A percentile compares a stretch with the other conserved stretches of the same genome.
Evolutionary conservation across 108 stramenopile genomes (phyloP).

Genomic region (Cylindrotheca closterium): DNA sequence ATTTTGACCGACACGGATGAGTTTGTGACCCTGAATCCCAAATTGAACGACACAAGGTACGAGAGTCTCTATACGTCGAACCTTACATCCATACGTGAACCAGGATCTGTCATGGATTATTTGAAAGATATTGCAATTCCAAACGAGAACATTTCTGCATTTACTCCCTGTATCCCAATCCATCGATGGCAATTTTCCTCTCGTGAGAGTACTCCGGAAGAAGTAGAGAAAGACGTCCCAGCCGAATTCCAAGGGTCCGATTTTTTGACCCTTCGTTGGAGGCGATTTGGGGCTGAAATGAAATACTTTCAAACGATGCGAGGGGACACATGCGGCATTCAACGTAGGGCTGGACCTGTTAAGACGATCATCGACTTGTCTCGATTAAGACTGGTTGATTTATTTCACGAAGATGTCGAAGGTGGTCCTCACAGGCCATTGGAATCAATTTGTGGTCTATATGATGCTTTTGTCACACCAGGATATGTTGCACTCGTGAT

Average conservation of each 20-base stretch:
- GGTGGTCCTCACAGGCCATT: slow-evolving; percentile 18
- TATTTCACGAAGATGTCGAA: not conserved
- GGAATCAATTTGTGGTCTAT: slow-evolving; percentile 11
- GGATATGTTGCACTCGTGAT: slow-evolving; percentile 2
- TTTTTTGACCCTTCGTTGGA: slow-evolving; percentile 14
- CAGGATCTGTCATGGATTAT: not conserved
- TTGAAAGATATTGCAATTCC: slow-evolving; percentile 7
- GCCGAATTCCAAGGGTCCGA: slow-evolving; percentile 1
- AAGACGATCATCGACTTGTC: slow-evolving; percentile 15
- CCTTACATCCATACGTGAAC: slow-evolving; percentile 1
- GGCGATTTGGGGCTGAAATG: not conserved
- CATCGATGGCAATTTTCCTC: slow-evolving; percentile 14
- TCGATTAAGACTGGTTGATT: slow-evolving; percentile 6
- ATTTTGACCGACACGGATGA: slow-evolving; percentile 57
- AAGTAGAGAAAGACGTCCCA: slow-evolving; percentile 2
- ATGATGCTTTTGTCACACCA: not conserved
- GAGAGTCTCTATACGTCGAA: not conserved
- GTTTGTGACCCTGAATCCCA: slow-evolving; percentile 44
- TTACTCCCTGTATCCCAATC: slow-evolving; percentile 15
- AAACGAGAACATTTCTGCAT: not conserved
- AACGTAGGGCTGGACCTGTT: slow-evolving; percentile 3
- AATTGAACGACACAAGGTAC: not conserved
- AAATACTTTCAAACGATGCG: not conserved
- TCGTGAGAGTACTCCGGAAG: slow-evolving; percentile 1
- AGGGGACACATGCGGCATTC: not conserved